Conservation (phyloP, 1,284 basidiomycete genomes). For the Ganoderma resinaceum region DNA sequence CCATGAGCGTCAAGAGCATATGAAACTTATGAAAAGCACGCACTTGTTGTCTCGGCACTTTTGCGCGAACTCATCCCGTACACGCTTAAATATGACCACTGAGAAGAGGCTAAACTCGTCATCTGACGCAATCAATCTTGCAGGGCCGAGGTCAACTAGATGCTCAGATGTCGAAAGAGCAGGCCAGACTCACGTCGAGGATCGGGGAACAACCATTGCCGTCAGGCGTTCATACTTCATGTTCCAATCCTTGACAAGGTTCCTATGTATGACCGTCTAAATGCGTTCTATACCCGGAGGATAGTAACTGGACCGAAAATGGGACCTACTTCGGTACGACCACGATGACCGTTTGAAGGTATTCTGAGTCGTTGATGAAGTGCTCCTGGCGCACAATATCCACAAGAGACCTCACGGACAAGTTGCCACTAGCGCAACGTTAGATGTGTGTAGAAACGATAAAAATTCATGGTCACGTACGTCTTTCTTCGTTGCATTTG, state of each 20-base stretch:
- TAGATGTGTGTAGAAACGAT: slow-evolving; percentile 5
- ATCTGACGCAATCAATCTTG: slow-evolving; percentile 77
- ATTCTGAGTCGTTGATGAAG: slow-evolving; percentile 90
- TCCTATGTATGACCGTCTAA: slow-evolving; percentile 56
- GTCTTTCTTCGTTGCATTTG: slow-evolving; percentile 95
- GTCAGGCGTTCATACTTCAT: slow-evolving; percentile 89
- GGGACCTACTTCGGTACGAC: slow-evolving; percentile 88
- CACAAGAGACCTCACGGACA: slow-evolving; percentile 87
- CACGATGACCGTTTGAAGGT: slow-evolving; percentile 91
- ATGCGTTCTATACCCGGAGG: not conserved
- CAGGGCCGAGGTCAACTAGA: slow-evolving; percentile 8
- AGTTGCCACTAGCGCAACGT: slow-evolving; percentile 76
- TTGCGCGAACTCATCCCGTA: slow-evolving; percentile 93
- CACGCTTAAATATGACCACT: slow-evolving; percentile 91
- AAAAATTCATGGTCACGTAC: slow-evolving; percentile 52
- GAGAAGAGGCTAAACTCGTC: slow-evolving; percentile 90
- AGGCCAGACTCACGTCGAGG: slow-evolving; percentile 70
- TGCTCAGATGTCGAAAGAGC: slow-evolving; percentile 10
- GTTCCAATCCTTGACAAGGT: slow-evolving; percentile 88
- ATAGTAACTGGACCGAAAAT: not conserved
- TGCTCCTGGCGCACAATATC: slow-evolving; percentile 89
- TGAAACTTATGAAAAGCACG: slow-evolving; percentile 22
- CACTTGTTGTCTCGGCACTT: slow-evolving; percentile 97
- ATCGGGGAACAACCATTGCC: slow-evolving; percentile 95
- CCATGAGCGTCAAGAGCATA: not conserved